Evolutionary conservation across 345 rosid genomes (phyloP), one percentile per base, ranked within the genome.

Genomic region (Fremontodendron californicum): DNA sequence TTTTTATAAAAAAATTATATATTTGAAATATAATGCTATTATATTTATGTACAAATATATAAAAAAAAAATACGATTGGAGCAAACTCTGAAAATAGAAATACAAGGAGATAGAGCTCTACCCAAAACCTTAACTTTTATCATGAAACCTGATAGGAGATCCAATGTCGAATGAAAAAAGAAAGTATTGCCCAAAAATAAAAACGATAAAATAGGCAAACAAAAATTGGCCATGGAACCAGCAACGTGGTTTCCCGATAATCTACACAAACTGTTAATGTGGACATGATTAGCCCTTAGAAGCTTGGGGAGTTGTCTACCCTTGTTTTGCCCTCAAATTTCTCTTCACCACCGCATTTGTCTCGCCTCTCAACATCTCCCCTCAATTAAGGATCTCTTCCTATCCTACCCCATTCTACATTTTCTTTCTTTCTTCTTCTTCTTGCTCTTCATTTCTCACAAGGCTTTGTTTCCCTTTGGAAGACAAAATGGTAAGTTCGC

Each of bases 351-450:
- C 84, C 85, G 69, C 60, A 79, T 65, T 61, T 31, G 63, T 75
- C 86, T 81, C 77, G 18, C 60, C 73, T 39, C 78, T n/a, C 74
- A 25, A 73, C 61, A 69, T 78, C 82, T 74, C 70, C 83, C 93
- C 80, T 77, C 67, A 76, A 87, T 79, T 80, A 69, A 87, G 90
- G 95, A 90, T 88, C 91, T 85, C 75, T 80, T 69, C 55, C 45
- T 35, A 39, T 64, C 81, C 68, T 75, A 49, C 40, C 76, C 35
- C 55, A 52, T 18, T 18, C 23, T 75, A 57, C 77, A 39, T 81
- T 82, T 82, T 5, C 46, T 81, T 75, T 83, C 83, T 78, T 62
- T 73, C 52, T 43, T 78, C 48, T 45, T 12, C 51, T 60, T 29
- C 39, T 31, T 60, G 33, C 33, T 60, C 65, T 27, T 51, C 57